phyloP scores from a whole-genome alignment of 352 stramenopile genomes.

The Pilasporangium apinafurcum region DNA sequence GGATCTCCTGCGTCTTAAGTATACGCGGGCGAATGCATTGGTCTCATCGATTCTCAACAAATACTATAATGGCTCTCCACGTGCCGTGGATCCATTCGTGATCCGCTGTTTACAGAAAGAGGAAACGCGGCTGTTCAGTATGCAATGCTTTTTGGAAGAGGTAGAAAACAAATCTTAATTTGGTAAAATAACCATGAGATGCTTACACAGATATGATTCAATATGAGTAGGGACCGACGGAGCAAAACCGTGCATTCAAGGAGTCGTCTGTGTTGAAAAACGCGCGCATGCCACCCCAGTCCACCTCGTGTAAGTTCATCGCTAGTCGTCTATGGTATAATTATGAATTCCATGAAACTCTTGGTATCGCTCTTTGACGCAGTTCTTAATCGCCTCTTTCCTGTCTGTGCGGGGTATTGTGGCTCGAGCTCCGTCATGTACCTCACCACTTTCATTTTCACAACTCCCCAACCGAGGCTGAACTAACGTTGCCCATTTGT shows the following conservation, averaged over 20 bases:
- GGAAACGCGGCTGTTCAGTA: constrained; percentile 49
- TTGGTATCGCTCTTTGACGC: neutral
- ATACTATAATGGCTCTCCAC: constrained; percentile 61
- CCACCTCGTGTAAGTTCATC: constrained; percentile 11
- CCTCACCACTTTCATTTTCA: neutral
- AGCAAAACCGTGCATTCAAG: constrained; percentile 39
- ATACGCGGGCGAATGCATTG: constrained; percentile 37
- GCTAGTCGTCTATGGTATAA: too few species aligned
- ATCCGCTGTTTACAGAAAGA: constrained; percentile 41
- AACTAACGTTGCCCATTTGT: too few species aligned
- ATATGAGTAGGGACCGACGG: constrained; percentile 31
- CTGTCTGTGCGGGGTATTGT: constrained; percentile 46
- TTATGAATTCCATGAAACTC: neutral
- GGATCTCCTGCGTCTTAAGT: constrained; percentile 21
- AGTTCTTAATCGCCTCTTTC: constrained; percentile 28
- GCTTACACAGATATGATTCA: too few species aligned
- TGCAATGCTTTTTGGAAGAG: constrained; percentile 73
- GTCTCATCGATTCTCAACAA: constrained; percentile 64
- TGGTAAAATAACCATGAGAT: too few species aligned
- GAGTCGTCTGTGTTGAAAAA: constrained; percentile 18
- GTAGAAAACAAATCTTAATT: too few species aligned
- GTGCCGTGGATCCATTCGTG: constrained; percentile 64
- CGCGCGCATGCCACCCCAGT: constrained; percentile 3
- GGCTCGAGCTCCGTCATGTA: constrained; percentile 58
- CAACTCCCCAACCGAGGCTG: neutral